Percentiles rank a stretch among this genome's conserved stretches.
Conservation (phyloP, 1,284 basidiomycete genomes). For the Naganishia sp. region DNA sequence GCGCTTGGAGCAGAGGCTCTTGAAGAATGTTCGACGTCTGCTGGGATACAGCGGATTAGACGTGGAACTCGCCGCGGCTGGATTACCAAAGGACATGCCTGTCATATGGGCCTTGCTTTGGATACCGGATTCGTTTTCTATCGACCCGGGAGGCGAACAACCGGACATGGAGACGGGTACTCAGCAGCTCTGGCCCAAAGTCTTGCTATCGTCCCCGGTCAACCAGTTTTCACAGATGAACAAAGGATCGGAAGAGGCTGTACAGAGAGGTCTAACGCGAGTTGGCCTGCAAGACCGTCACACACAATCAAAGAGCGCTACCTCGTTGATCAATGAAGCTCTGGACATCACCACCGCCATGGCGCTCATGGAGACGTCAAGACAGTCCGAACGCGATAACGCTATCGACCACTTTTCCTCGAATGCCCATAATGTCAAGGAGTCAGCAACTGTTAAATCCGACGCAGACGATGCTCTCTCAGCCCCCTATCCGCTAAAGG, state of each 20-base stretch:
- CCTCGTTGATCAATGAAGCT: constrained; percentile 9
- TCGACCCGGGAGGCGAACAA: neutral
- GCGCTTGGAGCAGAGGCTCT: constrained; percentile 3
- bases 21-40: neutral
- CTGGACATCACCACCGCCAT: constrained; percentile 3
- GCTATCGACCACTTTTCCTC: neutral
- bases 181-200: constrained; percentile 21
- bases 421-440: too few species aligned
- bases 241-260: neutral
- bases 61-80: neutral
- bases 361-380: neutral
- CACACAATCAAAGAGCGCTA: constrained; percentile 2
- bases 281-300: neutral
- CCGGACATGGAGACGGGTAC: neutral
- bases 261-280: neutral
- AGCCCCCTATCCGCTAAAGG: neutral
- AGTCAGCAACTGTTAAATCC: too few species aligned
- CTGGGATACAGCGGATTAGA: constrained; percentile 1
- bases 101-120: constrained; percentile 15
- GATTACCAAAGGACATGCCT: neutral
- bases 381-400: neutral
- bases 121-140: neutral
- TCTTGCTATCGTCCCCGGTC: neutral
- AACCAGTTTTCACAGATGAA: neutral
- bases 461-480: too few species aligned